Evolutionary conservation across 2,329 filamentous ascomycete genomes (phyloP).

Genomic region (Phaeosphaeria sp.): DNA sequence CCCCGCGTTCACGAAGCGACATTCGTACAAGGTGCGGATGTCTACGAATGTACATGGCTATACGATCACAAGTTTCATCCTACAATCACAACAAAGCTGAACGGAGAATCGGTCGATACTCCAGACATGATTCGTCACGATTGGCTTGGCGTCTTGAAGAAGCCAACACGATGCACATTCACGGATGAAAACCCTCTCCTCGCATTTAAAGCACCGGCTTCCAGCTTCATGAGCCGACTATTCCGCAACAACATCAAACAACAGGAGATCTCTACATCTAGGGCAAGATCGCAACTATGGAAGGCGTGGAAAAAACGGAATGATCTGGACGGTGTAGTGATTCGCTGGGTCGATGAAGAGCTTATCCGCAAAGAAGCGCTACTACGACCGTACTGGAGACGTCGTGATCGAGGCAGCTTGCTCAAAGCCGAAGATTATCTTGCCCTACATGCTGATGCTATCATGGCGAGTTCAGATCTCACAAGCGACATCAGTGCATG

Average conservation of each 20-base stretch:
- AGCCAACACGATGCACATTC: conserved; percentile 47
- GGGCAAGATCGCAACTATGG: conserved; percentile 49
- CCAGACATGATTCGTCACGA: conserved; percentile 61
- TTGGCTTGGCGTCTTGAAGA: conserved; percentile 50
- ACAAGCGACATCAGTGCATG: conserved; percentile 60
- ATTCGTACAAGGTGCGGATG: conserved; percentile 60
- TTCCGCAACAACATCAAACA: conserved; percentile 49
- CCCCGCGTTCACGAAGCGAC: conserved; percentile 62
- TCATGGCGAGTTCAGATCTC: conserved; percentile 60
- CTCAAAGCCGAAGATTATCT: conserved; percentile 48
- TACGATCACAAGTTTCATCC: conserved; percentile 52
- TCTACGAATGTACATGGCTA: conserved; percentile 57
- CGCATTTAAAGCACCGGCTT: conserved; percentile 51
- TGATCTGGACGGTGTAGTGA: conserved; percentile 47
- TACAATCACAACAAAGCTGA: conserved; percentile 51
- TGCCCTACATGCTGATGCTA: conserved; percentile 54
- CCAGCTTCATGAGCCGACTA: conserved; percentile 40
- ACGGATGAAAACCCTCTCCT: conserved; percentile 61
- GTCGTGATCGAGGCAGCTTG: conserved; percentile 46
- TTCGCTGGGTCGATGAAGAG: conserved; percentile 51
- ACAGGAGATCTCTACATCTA: conserved; percentile 47
- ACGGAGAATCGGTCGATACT: conserved; percentile 58
- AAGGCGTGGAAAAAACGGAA: conserved; percentile 49
- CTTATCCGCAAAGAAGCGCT: conserved; percentile 45
- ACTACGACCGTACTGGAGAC: conserved; percentile 47